Evolutionary conservation across 495 filamentous ascomycete genomes (phyloP), one percentile per base, ranked within the genome.

Genomic region (Pyrenula aspistea): DNA sequence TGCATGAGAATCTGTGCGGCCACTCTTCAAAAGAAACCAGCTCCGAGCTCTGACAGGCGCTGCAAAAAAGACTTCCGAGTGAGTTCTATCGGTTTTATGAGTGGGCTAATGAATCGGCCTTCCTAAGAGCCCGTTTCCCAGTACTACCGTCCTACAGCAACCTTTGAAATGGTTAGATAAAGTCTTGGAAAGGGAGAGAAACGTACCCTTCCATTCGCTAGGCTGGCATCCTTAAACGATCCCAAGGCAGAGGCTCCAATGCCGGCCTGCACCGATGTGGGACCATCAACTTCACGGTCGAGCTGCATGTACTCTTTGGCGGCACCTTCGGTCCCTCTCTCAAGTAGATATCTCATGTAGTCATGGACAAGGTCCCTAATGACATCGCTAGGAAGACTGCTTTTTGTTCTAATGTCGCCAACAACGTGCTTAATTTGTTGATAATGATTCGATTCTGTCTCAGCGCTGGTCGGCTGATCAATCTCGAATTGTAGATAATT

Each of bases 401-500:
- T 91, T 74, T 88, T 88, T 51, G 76, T 75, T 21, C 85, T 80
- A 57, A 96, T 77, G 60, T 91, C 83, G 42, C 88, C 77, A 60
- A 87, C 76, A n/a, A 99, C 87, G 42, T 83, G 75, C 67, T 88
- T 88, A 65, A 97, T 85, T 22, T 83, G 83, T 53, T 81, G 77
- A 51, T 85, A 84, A 53, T 90, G 85, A 55, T 79, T 72, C 0
- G 68, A 51, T 61, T 95, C 89, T 1, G 78, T 79, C 31, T 77
- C 78, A 0, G 73, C 68, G 56, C 75, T 86, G 2, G 88, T 90
- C 10, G 89, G 87, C 64, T 96, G 94, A 42, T 88, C 83, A 48
- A 95, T 74, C 73, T 99, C 93, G 60, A 99, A 96, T 54, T 83
- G 73, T 11, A 97, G 78, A 70, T 88, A 99, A 66, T 83, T 87